phyloP scores from a whole-genome alignment of 345 rosid genomes.

The Anacardium occidentale region DNA sequence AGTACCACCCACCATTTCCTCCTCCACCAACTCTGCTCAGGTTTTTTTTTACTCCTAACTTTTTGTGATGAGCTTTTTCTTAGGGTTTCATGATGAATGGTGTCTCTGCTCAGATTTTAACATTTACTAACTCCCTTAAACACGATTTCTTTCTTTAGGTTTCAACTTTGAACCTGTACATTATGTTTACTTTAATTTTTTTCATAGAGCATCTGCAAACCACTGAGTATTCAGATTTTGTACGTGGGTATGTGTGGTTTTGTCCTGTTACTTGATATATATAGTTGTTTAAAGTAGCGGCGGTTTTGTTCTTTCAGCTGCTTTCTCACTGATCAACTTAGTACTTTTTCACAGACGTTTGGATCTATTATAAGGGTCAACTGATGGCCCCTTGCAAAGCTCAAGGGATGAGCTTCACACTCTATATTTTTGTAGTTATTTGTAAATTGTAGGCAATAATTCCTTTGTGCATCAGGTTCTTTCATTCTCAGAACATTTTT shows the following conservation, averaged over 20 bases:
- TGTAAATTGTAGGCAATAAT: background rate
- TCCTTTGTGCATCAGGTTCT: background rate
- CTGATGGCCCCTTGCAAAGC: slow-evolving; percentile 20
- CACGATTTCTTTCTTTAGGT: too few relatives aligned
- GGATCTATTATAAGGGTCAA: slow-evolving; percentile 21
- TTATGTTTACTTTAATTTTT: background rate
- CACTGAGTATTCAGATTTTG: too few relatives aligned
- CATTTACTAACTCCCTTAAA: background rate
- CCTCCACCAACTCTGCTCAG: background rate
- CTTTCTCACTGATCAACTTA: slow-evolving; percentile 7
- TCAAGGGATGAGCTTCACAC: slow-evolving; percentile 18
- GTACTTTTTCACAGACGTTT: slow-evolving; percentile 14
- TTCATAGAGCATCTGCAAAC: background rate
- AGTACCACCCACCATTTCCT: background rate
- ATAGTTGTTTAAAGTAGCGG: too few relatives aligned
- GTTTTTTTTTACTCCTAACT: background rate
- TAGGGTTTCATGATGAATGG: slow-evolving; percentile 25
- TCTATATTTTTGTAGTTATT: background rate
- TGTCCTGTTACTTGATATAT: slow-evolving; percentile 16
- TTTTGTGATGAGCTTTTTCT: background rate
- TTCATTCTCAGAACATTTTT: slow-evolving; percentile 5
- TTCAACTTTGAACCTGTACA: background rate
- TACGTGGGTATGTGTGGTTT: background rate
- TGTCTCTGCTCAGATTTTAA: too few relatives aligned
- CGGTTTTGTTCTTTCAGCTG: slow-evolving; percentile 9